Conservation (phyloP, 306 rosid genomes). For the Dryas alaskensis region DNA sequence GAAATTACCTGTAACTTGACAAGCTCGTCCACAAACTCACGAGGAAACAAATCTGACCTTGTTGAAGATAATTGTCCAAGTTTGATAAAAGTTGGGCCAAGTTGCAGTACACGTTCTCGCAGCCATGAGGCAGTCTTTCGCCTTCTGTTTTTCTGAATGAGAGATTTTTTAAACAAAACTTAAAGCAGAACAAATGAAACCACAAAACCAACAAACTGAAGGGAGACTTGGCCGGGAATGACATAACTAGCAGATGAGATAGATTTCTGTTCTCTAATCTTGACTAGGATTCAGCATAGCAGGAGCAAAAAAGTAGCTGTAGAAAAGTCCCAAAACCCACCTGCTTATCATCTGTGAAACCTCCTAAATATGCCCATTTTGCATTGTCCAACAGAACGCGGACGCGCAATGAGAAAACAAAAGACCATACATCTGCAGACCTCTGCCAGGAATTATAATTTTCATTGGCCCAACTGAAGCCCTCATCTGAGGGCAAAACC, state of each 20-base stretch:
- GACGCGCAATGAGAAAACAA: conserved; percentile 69
- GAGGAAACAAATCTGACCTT: conserved; percentile 86
- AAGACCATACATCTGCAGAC: conserved; percentile 89
- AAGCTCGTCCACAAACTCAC: conserved; percentile 86
- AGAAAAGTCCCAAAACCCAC: conserved; percentile 39
- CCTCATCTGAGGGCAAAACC: conserved; percentile 87
- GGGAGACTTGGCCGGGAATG: conserved; percentile 6
- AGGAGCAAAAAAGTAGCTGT: neutral
- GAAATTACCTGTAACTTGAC: conserved; percentile 74
- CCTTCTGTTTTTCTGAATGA: conserved; percentile 64
- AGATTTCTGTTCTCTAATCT: neutral
- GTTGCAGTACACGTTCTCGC: conserved; percentile 79
- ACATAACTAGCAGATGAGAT: conserved; percentile 11
- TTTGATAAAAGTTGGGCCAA: conserved; percentile 92
- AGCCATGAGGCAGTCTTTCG: conserved; percentile 79
- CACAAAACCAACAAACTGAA: conserved; percentile 22
- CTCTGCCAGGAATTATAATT: conserved; percentile 84
- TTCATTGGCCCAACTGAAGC: conserved; percentile 92
- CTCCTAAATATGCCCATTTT: conserved; percentile 86
- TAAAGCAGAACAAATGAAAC: conserved; percentile 12
- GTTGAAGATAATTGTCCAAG: conserved; percentile 94
- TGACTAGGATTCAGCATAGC: conserved; percentile 3
- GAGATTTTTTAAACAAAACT: conserved; percentile 9
- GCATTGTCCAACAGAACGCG: conserved; percentile 75
- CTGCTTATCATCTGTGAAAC: conserved; percentile 84